Conservation (phyloP, 352 stramenopile genomes). For the Phytophthora niederhauseri region DNA sequence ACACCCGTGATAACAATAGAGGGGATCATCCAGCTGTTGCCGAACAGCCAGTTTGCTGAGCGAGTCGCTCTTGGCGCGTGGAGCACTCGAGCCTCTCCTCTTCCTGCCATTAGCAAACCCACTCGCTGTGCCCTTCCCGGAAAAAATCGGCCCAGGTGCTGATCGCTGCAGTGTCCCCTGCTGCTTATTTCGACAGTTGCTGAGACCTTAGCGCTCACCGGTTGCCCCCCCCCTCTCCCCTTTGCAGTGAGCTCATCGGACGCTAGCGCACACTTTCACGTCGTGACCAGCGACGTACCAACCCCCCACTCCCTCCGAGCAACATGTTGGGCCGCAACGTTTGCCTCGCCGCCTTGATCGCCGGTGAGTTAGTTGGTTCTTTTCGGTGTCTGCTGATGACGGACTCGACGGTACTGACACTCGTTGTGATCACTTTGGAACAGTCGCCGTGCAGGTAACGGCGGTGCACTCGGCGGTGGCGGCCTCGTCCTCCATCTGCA, state of each 20-base stretch:
- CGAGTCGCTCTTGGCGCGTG: constrained; percentile 3
- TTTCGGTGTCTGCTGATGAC: constrained; percentile 1
- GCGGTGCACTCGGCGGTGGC: constrained; percentile 14
- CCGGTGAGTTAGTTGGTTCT: constrained; percentile 20
- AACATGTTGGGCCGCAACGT: constrained; percentile 35
- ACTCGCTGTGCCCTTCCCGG: neutral
- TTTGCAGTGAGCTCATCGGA: neutral
- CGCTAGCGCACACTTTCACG: constrained; percentile 9
- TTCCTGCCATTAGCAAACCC: constrained; percentile 5
- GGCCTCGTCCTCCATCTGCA: constrained; percentile 36
- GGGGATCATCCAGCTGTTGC: neutral
- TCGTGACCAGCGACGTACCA: constrained; percentile 29
- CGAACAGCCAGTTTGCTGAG: constrained; percentile 4
- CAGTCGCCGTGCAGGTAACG: constrained; percentile 33
- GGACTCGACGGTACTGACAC: neutral
- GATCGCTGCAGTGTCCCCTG: neutral
- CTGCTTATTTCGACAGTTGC: constrained; percentile 5
- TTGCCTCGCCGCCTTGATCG: constrained; percentile 34
- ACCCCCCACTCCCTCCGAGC: too few species aligned
- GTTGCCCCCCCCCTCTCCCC: neutral
- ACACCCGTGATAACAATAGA: too few species aligned
- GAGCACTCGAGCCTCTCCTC: neutral
- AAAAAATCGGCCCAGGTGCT: neutral
- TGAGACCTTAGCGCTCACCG: neutral
- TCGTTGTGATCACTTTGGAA: neutral